Conservation (phyloP, 129 eudicot species). For the Arctium minus region DNA sequence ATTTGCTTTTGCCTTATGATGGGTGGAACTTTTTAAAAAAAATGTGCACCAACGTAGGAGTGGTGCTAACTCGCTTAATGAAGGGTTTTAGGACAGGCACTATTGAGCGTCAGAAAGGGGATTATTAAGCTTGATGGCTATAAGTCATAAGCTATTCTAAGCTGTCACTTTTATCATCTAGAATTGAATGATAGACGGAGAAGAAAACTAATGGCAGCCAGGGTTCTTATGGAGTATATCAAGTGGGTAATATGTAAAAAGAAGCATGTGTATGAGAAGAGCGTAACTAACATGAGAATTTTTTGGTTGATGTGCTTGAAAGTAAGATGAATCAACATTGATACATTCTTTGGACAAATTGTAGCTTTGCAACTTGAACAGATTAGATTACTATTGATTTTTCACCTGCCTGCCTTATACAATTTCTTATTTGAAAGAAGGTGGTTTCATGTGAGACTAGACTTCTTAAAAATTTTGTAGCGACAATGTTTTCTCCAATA, state of each 20-base stretch:
- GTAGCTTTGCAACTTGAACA: neutral
- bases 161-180: neutral
- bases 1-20: neutral
- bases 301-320: neutral
- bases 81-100: neutral
- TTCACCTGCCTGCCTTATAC: neutral
- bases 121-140: neutral
- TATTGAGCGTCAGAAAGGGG: neutral
- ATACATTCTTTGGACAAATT: neutral
- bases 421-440: neutral
- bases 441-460: neutral
- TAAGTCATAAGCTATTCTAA: neutral
- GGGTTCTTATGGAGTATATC: neutral
- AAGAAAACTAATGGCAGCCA: neutral
- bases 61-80: neutral
- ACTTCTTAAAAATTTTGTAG: neutral
- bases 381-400: neutral
- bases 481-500: neutral
- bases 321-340: slow-evolving; percentile 2
- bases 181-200: neutral
- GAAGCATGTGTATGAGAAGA: neutral
- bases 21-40: neutral
- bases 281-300: neutral
- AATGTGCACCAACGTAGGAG: neutral
- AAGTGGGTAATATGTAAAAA: slow-evolving; percentile 2